Conservation (phyloP, 371 early-diverging fungal species). For the Dichotomocladium elegans region DNA sequence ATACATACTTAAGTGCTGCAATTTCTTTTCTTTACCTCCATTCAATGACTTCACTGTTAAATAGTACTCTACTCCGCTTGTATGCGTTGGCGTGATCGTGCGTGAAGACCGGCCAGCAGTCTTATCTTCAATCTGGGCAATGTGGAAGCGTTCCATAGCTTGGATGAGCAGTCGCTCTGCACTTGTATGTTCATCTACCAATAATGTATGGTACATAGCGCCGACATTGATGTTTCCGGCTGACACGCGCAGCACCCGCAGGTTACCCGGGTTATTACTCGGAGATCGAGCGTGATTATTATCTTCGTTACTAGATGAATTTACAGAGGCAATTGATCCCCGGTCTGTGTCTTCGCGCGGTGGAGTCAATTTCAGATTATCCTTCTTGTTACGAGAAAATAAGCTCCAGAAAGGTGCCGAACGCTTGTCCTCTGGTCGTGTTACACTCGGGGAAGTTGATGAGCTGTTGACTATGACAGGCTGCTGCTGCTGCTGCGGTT, state of each 20-base stretch:
- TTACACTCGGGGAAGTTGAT: neutral
- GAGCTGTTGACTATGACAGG: neutral
- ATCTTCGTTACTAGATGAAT: neutral
- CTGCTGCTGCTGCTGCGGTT: neutral
- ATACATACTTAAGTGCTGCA: neutral
- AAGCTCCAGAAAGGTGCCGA: slow-evolving; percentile 23
- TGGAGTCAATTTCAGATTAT: neutral
- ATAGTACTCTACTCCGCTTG: slow-evolving; percentile 49
- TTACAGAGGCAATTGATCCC: slow-evolving; percentile 7
- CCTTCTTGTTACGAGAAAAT: slow-evolving; percentile 32
- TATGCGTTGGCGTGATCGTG: slow-evolving; percentile 4
- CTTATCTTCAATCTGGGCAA: slow-evolving; percentile 36
- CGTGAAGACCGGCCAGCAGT: slow-evolving; percentile 13
- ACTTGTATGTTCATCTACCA: slow-evolving; percentile 50
- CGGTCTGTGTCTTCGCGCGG: slow-evolving; percentile 4
- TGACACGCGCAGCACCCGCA: slow-evolving; percentile 45
- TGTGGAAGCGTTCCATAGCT: slow-evolving; percentile 55
- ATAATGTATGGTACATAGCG: slow-evolving; percentile 54
- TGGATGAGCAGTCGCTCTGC: slow-evolving; percentile 55
- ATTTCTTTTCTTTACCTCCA: slow-evolving; percentile 39
- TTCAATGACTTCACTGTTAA: slow-evolving; percentile 59
- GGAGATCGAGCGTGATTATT: neutral
- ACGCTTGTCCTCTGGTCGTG: neutral
- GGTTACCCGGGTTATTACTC: slow-evolving; percentile 6
- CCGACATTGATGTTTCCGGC: slow-evolving; percentile 61